phyloP scores from a whole-genome alignment of 805 yeast species.

The Suhomyces faveliae region DNA sequence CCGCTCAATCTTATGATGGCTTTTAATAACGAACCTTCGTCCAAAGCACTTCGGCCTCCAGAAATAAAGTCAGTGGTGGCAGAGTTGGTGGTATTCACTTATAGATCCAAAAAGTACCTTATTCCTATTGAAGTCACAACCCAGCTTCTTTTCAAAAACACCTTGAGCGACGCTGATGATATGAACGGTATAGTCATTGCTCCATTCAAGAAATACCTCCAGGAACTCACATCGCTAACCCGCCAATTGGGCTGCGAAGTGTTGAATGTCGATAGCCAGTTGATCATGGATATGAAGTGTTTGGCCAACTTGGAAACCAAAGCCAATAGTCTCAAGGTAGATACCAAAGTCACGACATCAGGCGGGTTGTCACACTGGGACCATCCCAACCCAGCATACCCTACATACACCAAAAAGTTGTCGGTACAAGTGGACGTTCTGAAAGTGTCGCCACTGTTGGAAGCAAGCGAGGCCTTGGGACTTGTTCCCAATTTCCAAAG shows the following conservation, averaged over 20 bases:
- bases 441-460: constrained; percentile 11
- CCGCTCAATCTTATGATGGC: constrained; percentile 9
- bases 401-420: constrained; percentile 5
- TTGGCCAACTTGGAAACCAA: constrained; percentile 24
- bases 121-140: constrained; percentile 40
- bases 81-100: constrained; percentile 33
- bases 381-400: neutral
- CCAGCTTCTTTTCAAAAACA: constrained; percentile 29
- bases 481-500: constrained; percentile 30
- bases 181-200: constrained; percentile 20
- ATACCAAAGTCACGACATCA: constrained; percentile 7
- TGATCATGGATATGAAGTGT: constrained; percentile 27
- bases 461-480: constrained; percentile 14
- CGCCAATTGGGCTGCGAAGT: constrained; percentile 17
- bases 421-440: neutral
- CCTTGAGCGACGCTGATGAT: constrained; percentile 14
- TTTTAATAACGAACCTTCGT: constrained; percentile 12
- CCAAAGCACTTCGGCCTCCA: constrained; percentile 17
- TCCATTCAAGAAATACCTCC: constrained; percentile 21
- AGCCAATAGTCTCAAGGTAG: constrained; percentile 18
- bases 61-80: constrained; percentile 21
- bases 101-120: constrained; percentile 32
- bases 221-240: constrained; percentile 15
- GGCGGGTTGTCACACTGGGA: constrained; percentile 6
- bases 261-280: constrained; percentile 17